These are phyloP conservation scores for Leishmania arabica DNA, from an alignment of 208 protist species.

Conservation along the genomic window DNA sequence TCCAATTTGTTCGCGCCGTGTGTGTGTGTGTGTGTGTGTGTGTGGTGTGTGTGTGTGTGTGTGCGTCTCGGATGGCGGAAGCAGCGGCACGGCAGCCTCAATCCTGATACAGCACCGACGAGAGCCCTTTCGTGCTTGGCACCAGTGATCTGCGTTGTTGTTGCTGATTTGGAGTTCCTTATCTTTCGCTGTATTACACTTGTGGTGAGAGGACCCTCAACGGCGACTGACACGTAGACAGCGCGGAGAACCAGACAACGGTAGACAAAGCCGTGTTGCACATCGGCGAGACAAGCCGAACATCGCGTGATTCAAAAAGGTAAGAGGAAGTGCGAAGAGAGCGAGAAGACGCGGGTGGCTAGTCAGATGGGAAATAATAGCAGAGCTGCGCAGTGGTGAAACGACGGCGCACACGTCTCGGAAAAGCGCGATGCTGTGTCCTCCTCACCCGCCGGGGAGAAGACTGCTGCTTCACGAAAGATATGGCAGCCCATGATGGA, in stretches of 20 bases:
- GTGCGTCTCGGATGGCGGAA: not conserved
- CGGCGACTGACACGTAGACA: not conserved
- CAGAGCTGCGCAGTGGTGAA: not conserved
- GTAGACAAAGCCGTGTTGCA: not conserved
- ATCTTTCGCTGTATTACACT: not conserved
- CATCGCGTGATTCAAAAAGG: not conserved
- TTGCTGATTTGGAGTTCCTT: not conserved
- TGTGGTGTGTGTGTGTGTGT: not conserved
- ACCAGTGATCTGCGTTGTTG: not conserved
- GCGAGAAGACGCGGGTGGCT: not conserved
- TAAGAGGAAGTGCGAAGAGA: not conserved
- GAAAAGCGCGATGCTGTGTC: not conserved
- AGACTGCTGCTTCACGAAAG: not conserved
- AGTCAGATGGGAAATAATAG: no score
- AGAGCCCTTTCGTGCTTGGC: not conserved
- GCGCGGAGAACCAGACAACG: not conserved
- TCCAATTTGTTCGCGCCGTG: not conserved
- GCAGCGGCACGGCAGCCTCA: not conserved
- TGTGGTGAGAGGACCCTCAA: not conserved
- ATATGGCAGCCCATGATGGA: no score
- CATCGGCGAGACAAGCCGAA: not conserved
- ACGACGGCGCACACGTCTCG: not conserved
- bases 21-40: not conserved
- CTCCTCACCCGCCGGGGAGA: not conserved
- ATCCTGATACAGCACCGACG: not conserved